Conservation (phyloP, 345 rosid genomes). For the Linum trigynum region DNA sequence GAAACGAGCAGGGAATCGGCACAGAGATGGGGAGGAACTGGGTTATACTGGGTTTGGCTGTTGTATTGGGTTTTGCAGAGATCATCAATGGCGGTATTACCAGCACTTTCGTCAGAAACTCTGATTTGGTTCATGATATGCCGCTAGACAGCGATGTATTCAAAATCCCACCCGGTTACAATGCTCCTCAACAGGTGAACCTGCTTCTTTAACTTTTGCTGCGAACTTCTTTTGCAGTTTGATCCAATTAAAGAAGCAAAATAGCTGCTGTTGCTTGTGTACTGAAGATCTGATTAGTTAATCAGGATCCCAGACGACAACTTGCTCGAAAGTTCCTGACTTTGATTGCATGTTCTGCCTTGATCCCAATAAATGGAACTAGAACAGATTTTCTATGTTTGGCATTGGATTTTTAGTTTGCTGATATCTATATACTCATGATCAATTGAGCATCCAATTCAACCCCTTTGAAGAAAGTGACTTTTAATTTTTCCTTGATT, state of each 20-base stretch:
- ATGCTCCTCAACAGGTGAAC: slow-evolving; percentile 70
- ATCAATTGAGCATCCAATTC: neutral
- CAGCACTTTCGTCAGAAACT: slow-evolving; percentile 42
- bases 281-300: neutral
- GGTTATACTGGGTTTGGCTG: slow-evolving; percentile 4
- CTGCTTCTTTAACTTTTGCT: neutral
- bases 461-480: neutral
- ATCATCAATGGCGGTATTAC: slow-evolving; percentile 52
- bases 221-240: neutral
- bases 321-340: neutral
- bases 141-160: slow-evolving; percentile 78
- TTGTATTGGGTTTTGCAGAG: slow-evolving; percentile 18
- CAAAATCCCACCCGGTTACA: slow-evolving; percentile 59
- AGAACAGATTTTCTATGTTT: neutral
- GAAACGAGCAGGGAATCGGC: neutral
- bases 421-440: neutral
- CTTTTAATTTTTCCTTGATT: too few species aligned
- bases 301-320: neutral
- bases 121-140: slow-evolving; percentile 51
- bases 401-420: neutral
- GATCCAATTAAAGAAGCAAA: neutral
- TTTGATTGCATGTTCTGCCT: neutral
- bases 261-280: neutral
- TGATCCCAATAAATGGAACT: neutral
- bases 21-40: neutral